These are phyloP conservation scores for Fistulifera solaris DNA, from an alignment of 108 stramenopile species.

Conservation along the genomic window DNA sequence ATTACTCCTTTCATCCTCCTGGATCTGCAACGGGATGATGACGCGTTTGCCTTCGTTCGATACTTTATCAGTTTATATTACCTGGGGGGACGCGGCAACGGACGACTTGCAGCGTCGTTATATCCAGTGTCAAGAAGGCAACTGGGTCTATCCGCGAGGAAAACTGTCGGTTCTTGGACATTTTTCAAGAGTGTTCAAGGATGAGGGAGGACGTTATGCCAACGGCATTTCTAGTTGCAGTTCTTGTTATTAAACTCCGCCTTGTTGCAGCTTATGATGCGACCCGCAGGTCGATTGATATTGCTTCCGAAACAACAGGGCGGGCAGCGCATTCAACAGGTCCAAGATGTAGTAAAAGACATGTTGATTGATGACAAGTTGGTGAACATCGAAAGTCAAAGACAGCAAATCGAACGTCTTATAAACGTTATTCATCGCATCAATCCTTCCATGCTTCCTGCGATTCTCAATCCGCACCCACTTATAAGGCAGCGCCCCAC, in stretches of 20 bases:
- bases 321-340: background rate
- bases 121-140: background rate
- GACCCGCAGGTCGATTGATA: background rate
- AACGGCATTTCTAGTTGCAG: background rate
- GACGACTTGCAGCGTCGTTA: background rate
- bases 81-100: background rate
- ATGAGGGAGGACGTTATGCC: background rate
- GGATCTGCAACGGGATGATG: background rate
- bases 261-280: background rate
- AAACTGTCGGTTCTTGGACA: background rate
- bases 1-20: conserved; percentile 1
- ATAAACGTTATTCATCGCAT: background rate
- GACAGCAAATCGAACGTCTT: background rate
- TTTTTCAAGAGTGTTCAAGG: background rate
- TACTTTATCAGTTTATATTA: background rate
- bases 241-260: background rate
- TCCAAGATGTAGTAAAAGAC: background rate
- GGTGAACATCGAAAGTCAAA: background rate
- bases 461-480: background rate
- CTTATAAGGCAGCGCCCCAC: too few species aligned
- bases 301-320: background rate
- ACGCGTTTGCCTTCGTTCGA: background rate
- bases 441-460: background rate
- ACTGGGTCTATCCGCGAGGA: background rate
- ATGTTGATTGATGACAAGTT: too few species aligned